These are phyloP conservation scores for Cryptosporidium baileyi DNA, from an alignment of 169 alveolate genomes.

Conservation along the genomic window DNA sequence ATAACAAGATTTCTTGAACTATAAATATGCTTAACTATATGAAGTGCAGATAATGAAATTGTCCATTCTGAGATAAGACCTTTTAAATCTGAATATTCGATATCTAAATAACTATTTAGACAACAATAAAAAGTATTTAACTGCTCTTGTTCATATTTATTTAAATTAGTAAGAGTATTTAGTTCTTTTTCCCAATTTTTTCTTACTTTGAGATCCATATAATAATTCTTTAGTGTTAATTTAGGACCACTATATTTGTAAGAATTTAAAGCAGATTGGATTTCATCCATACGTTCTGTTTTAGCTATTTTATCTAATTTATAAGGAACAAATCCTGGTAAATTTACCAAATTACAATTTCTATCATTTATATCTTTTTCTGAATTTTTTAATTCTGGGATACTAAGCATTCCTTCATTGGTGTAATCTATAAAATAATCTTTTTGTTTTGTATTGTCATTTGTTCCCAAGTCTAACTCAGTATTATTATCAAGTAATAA, in stretches of 20 bases:
- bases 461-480: no score
- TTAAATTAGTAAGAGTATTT: neutral
- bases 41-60: conserved; percentile 19
- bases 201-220: neutral
- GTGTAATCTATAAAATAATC: conserved; percentile 50
- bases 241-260: neutral
- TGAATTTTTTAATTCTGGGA: neutral
- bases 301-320: neutral
- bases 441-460: neutral
- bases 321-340: conserved; percentile 39
- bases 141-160: conserved; percentile 10
- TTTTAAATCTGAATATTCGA: conserved; percentile 64
- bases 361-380: neutral
- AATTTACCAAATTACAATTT: neutral
- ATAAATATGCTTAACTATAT: conserved; percentile 41
- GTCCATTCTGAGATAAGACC: conserved; percentile 43
- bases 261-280: neutral
- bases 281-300: conserved; percentile 5
- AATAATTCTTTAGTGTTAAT: neutral
- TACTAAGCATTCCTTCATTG: conserved; percentile 10
- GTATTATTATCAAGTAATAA: no score
- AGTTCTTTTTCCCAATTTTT: conserved; percentile 23
- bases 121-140: conserved; percentile 70
- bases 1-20: conserved; percentile 19
- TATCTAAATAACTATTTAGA: conserved; percentile 73